A percentile compares a stretch with the other conserved stretches of the same genome.
Evolutionary conservation across 2,329 filamentous ascomycete species (phyloP).

Genomic region (Fusarium albosuccineum): DNA sequence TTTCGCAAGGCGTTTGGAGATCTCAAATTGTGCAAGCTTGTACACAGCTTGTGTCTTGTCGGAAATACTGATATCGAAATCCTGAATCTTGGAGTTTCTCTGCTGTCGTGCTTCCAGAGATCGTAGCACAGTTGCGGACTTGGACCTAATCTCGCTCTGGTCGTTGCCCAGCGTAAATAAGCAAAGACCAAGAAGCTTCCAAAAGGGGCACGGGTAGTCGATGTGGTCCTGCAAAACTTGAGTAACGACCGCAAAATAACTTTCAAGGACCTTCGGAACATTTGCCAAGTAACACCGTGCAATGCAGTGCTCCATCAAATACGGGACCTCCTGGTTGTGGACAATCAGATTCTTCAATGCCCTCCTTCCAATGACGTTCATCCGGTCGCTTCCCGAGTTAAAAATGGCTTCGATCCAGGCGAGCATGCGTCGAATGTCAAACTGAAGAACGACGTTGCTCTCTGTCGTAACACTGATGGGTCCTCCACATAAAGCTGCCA

Average conservation of each 20-base stretch:
- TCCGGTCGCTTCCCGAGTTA: conserved; percentile 88
- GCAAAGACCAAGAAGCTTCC: conserved; percentile 89
- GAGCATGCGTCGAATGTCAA: conserved; percentile 92
- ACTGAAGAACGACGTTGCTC: conserved; percentile 87
- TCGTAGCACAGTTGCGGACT: conserved; percentile 84
- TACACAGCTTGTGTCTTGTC: conserved; percentile 99
- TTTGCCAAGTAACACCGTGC: conserved; percentile 90
- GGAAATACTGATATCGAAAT: conserved; percentile 98
- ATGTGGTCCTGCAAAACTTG: conserved; percentile 86
- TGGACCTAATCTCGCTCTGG: conserved; percentile 87
- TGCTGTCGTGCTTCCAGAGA: conserved; percentile 83
- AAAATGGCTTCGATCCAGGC: conserved; percentile 97
- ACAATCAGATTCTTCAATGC: conserved; percentile 91
- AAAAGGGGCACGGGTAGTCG: conserved; percentile 88
- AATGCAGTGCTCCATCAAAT: conserved; percentile 90
- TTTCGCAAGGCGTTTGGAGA: conserved; percentile 88
- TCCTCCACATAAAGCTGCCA: conserved; percentile 91
- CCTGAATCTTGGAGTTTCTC: conserved; percentile 89
- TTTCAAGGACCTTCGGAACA: conserved; percentile 85
- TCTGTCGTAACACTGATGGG: conserved; percentile 91
- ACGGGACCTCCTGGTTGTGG: conserved; percentile 89
- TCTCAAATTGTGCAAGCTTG: conserved; percentile 96
- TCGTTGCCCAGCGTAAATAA: conserved; percentile 95
- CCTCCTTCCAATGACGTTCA: conserved; percentile 88
- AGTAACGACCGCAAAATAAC: conserved; percentile 93